Evolutionary conservation across 257 asterid species (phyloP).

Genomic region (Linderniella brevidens): DNA sequence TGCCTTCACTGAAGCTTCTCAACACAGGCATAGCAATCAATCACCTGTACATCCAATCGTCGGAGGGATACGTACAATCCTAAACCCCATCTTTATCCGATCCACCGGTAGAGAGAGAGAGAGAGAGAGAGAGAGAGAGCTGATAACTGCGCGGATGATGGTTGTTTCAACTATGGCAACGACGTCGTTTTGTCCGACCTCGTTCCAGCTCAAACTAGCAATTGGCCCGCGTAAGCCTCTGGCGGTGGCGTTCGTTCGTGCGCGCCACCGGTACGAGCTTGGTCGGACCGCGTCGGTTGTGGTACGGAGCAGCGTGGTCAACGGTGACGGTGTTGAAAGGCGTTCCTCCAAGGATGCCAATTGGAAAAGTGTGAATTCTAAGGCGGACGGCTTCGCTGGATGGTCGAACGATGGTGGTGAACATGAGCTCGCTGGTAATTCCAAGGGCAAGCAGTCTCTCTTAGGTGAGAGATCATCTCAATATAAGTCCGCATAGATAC

Average conservation of each 20-base stretch:
- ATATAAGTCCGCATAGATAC: background rate
- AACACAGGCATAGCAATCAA: too few relatives aligned
- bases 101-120: too few relatives aligned
- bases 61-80: too few relatives aligned
- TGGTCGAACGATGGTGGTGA: conserved; percentile 51
- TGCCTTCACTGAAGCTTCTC: too few relatives aligned
- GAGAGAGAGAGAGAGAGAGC: too few relatives aligned
- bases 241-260: conserved; percentile 15
- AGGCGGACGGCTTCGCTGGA: conserved; percentile 49
- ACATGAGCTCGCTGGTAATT: conserved; percentile 17
- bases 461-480: conserved; percentile 27
- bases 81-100: too few relatives aligned
- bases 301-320: conserved; percentile 24
- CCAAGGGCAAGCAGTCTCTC: conserved; percentile 31
- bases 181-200: conserved; percentile 60
- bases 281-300: conserved; percentile 23
- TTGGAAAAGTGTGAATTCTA: conserved; percentile 31
- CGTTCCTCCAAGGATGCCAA: conserved; percentile 28
- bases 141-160: too few relatives aligned
- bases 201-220: conserved; percentile 80
- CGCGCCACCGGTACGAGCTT: conserved; percentile 23
- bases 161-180: conserved; percentile 12
- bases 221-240: conserved; percentile 30
- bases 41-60: too few relatives aligned
- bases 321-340: conserved; percentile 26